Evolutionary conservation across 2,329 filamentous ascomycete species (phyloP).

Genomic region (Microsporum canis): DNA sequence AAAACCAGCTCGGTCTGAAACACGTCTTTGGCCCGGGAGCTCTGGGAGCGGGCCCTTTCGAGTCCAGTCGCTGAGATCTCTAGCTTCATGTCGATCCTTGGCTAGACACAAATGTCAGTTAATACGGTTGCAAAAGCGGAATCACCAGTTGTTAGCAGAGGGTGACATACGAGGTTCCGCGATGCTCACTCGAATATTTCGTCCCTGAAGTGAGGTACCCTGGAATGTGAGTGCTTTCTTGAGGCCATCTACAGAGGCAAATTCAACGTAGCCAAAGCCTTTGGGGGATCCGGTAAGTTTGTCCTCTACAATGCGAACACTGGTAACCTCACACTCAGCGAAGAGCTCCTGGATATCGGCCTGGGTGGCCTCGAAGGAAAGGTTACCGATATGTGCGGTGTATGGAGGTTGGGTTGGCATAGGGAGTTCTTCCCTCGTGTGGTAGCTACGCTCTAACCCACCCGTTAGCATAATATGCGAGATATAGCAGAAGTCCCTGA

Average conservation of each 20-base stretch:
- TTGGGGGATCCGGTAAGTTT: slow-evolving; percentile 88
- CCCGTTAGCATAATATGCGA: slow-evolving; percentile 4
- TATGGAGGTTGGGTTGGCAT: slow-evolving; percentile 87
- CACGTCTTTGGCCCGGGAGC: slow-evolving; percentile 47
- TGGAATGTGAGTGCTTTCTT: slow-evolving; percentile 82
- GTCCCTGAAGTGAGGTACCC: slow-evolving; percentile 71
- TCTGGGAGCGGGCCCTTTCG: slow-evolving; percentile 82
- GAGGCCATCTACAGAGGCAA: slow-evolving; percentile 72
- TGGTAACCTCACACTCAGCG: slow-evolving; percentile 69
- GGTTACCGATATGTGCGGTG: slow-evolving; percentile 91
- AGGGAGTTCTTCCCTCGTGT: slow-evolving; percentile 56
- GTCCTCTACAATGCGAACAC: slow-evolving; percentile 92
- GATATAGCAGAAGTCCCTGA: not conserved
- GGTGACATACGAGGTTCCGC: slow-evolving; percentile 82
- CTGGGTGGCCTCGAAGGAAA: slow-evolving; percentile 85
- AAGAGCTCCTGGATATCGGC: slow-evolving; percentile 82
- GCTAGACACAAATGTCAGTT: slow-evolving; percentile 47
- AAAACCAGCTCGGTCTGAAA: slow-evolving; percentile 35
- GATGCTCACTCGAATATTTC: slow-evolving; percentile 84
- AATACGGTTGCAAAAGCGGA: not conserved
- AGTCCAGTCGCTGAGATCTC: slow-evolving; percentile 82
- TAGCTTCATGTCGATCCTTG: slow-evolving; percentile 70
- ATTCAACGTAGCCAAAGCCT: slow-evolving; percentile 97
- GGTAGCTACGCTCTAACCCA: slow-evolving; percentile 25
- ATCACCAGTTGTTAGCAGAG: slow-evolving; percentile 8